Percentiles rank a stretch among this genome's conserved stretches.
Conservation (phyloP, 129 eudicot species). For the Chrysanthemum makinoi region DNA sequence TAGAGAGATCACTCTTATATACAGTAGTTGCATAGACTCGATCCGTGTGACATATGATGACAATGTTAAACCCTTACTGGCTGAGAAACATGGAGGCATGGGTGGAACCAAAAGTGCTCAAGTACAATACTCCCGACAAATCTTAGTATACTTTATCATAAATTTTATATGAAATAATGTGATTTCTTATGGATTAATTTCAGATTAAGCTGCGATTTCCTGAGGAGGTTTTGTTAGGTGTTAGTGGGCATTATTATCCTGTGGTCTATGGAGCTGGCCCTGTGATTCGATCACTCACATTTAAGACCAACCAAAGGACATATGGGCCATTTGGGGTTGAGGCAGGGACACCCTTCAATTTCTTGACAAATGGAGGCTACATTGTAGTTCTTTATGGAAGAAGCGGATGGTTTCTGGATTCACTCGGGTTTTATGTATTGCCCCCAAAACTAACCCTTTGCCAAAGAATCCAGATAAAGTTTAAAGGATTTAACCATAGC, state of each 20-base stretch:
- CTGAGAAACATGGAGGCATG: slow-evolving; percentile 53
- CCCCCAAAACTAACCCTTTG: slow-evolving; percentile 21
- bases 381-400: slow-evolving; percentile 65
- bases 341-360: slow-evolving; percentile 58
- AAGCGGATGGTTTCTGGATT: slow-evolving; percentile 59
- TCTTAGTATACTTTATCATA: background rate
- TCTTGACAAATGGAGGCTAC: slow-evolving; percentile 42
- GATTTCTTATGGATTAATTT: background rate
- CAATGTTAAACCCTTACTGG: slow-evolving; percentile 38
- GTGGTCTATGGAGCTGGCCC: slow-evolving; percentile 59
- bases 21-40: slow-evolving; percentile 54
- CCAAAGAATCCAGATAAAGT: slow-evolving; percentile 7
- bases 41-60: slow-evolving; percentile 44
- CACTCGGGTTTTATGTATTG: slow-evolving; percentile 40
- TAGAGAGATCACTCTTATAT: slow-evolving; percentile 42
- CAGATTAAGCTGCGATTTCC: slow-evolving; percentile 41
- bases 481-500: background rate
- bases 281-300: slow-evolving; percentile 55
- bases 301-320: slow-evolving; percentile 49
- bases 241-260: slow-evolving; percentile 50
- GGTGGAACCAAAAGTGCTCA: slow-evolving; percentile 46
- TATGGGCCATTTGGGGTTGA: slow-evolving; percentile 74
- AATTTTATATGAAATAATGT: background rate
- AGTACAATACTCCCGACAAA: slow-evolving; percentile 6
- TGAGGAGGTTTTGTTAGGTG: background rate